Evolutionary conservation across 257 asterid species (phyloP), one percentile per base, ranked within the genome.

Genomic region (Thymus quinquecostatus): DNA sequence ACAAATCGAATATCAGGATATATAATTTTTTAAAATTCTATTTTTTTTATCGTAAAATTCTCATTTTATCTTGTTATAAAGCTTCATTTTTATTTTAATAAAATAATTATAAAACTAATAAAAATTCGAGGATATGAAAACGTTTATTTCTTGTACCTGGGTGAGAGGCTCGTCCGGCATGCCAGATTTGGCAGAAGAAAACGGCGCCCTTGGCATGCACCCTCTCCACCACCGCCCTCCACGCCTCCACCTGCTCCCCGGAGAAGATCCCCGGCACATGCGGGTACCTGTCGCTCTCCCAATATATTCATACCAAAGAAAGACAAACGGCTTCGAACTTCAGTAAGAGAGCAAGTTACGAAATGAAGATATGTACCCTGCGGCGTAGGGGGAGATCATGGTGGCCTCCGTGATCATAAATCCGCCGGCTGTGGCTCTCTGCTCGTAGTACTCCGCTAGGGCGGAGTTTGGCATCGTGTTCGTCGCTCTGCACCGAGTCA

Each of bases 101-200:
- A 21, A 21, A 21, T 21, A 21, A 21, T 21, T 21, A 21, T 21
- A 21, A 21, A 21, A 21, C 21, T 21, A 21, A 21, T 21, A 21
- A 21, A 21, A 21, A 21, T 21, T 21, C 0, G 21, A 21, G 21
- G 21, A 21, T 21, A 21, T 21, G 21, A 21, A 21, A 21, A 21
- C 21, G 21, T 21, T 21, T 0, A 21, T 21, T 21, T 21, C 21
- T 21, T 21, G 14, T 66, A 94, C 99, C 95, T 75, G 66, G 86
- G 79, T 94, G 97, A 68, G 99, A 94, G 55, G 98, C 98, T 10
- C 98, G 89, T 69, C 99, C 99, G 21, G 89, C 99, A 51, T 94
- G 99, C 98, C 99, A 94, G 12, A 94, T 83, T 72, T 94, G 98
- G 81, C 99, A 94, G 83, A 91, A 94, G 8, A 94, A 80, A 67